Conservation (phyloP, 371 early-diverging fungal species). For the Zychaea mexicana region DNA sequence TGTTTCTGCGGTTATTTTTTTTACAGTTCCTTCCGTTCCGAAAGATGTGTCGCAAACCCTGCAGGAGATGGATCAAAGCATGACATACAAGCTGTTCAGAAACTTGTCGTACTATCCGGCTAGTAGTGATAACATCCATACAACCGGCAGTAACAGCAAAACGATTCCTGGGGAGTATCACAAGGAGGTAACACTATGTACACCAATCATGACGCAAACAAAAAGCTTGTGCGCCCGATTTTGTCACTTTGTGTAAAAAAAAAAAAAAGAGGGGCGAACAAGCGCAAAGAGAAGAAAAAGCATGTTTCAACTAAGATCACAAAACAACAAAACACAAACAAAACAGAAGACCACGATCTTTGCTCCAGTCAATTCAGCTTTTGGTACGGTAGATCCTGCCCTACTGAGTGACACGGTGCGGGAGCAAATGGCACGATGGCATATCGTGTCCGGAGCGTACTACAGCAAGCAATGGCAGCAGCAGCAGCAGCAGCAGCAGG, state of each 20-base stretch:
- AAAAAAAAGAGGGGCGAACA: background rate
- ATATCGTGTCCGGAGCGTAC: background rate
- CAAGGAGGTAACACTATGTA: background rate
- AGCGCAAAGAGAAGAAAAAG: background rate
- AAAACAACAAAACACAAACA: background rate
- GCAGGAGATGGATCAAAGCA: background rate
- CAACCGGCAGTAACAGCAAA: no score
- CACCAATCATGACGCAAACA: background rate
- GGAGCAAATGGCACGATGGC: background rate
- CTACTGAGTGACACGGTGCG: background rate
- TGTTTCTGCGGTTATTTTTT: no score
- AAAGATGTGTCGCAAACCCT: background rate
- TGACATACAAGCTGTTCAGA: background rate
- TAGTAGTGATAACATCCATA: background rate
- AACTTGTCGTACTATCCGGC: background rate
- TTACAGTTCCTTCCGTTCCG: slow-evolving; percentile 3
- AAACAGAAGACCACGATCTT: background rate
- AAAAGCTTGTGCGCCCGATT: background rate
- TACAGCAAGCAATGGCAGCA: background rate
- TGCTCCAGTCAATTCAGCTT: background rate
- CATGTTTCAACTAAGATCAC: slow-evolving; percentile 2
- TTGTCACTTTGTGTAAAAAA: background rate
- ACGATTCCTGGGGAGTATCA: no score
- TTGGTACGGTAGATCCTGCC: background rate
- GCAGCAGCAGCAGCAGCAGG: no score